Conservation (phyloP, 2,329 filamentous ascomycete genomes). For the Venturiaceae sp. region DNA sequence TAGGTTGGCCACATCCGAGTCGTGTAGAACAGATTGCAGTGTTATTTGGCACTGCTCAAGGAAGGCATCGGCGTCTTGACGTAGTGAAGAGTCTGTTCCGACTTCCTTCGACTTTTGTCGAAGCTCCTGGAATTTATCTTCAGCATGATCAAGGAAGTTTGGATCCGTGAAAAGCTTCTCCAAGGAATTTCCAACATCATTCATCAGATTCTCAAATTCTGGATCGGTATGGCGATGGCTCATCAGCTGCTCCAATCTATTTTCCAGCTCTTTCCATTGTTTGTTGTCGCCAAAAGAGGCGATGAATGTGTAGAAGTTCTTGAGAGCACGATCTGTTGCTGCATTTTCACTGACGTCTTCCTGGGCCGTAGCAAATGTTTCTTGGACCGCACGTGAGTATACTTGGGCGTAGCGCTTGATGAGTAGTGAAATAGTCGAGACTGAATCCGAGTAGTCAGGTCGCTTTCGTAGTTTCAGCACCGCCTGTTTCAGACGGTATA, state of each 20-base stretch:
- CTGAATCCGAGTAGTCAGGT: slow-evolving; percentile 76
- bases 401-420: slow-evolving; percentile 68
- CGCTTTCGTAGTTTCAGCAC: slow-evolving; percentile 65
- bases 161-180: slow-evolving; percentile 80
- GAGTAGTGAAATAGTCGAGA: slow-evolving; percentile 66
- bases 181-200: slow-evolving; percentile 61
- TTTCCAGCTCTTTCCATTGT: slow-evolving; percentile 67
- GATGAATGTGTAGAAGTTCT: slow-evolving; percentile 72
- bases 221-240: slow-evolving; percentile 67
- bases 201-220: slow-evolving; percentile 70
- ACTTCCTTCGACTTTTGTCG: slow-evolving; percentile 47
- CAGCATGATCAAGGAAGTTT: slow-evolving; percentile 69
- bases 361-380: slow-evolving; percentile 56
- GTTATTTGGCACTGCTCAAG: slow-evolving; percentile 60
- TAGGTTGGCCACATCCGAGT: slow-evolving; percentile 63
- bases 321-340: slow-evolving; percentile 64
- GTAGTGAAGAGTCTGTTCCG: slow-evolving; percentile 56
- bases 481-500: slow-evolving; percentile 66
- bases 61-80: slow-evolving; percentile 63
- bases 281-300: slow-evolving; percentile 66
- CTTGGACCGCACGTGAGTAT: slow-evolving; percentile 65
- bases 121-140: slow-evolving; percentile 53
- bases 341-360: slow-evolving; percentile 64
- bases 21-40: slow-evolving; percentile 57
- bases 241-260: slow-evolving; percentile 59